phyloP scores from a whole-genome alignment of 352 stramenopile species.

The Phytophthora constricta region DNA sequence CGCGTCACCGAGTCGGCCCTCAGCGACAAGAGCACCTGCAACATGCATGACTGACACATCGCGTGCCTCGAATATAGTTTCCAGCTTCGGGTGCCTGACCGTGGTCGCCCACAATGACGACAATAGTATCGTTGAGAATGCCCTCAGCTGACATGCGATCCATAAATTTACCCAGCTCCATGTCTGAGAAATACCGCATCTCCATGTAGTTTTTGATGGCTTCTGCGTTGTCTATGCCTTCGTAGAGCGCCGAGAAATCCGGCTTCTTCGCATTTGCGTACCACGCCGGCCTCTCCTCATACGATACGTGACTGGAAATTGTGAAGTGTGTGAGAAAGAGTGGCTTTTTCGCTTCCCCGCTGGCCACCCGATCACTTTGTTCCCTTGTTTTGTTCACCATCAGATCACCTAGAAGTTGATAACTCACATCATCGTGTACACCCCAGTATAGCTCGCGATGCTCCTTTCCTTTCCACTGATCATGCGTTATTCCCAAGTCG shows the following conservation, averaged over 20 bases:
- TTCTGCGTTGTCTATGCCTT: conserved; percentile 21
- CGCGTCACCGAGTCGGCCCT: conserved; percentile 34
- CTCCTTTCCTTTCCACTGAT: conserved; percentile 38
- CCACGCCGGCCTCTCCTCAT: conserved; percentile 42
- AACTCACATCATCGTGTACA: conserved; percentile 59
- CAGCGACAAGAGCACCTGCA: conserved; percentile 39
- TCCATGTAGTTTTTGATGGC: conserved; percentile 49
- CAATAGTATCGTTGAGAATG: conserved; percentile 62
- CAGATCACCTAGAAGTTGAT: conserved; percentile 53
- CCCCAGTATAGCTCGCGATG: conserved; percentile 39
- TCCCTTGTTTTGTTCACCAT: conserved; percentile 49
- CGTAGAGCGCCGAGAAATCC: conserved; percentile 47
- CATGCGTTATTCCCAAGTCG: conserved; percentile 37
- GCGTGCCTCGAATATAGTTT: conserved; percentile 28
- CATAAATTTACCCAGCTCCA: conserved; percentile 59
- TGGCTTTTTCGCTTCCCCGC: conserved; percentile 39
- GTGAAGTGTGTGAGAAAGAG: conserved; percentile 66
- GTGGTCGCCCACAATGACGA: conserved; percentile 61
- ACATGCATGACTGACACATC: conserved; percentile 44
- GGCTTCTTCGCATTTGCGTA: conserved; percentile 37
- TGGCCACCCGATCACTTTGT: conserved; percentile 28
- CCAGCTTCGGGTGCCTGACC: conserved; percentile 53
- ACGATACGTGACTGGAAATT: conserved; percentile 61
- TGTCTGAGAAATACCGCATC: conserved; percentile 56
- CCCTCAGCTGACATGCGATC: conserved; percentile 50